A percentile compares a stretch with the other conserved stretches of the same genome.
These are phyloP conservation scores for Clausena lansium DNA, from an alignment of 345 rosid species.

Conservation along the genomic window DNA sequence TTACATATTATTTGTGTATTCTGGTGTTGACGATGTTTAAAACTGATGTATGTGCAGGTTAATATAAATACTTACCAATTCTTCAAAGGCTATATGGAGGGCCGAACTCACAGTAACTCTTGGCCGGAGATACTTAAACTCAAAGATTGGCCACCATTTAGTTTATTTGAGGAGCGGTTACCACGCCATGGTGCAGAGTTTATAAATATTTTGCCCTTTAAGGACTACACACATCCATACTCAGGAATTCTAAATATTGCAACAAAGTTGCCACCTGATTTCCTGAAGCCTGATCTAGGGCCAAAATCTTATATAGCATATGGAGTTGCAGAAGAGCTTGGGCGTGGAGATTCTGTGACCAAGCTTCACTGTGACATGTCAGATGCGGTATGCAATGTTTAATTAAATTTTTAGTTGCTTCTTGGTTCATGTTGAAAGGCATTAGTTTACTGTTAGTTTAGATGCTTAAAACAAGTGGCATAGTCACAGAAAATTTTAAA, in stretches of 20 bases:
- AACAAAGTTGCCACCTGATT: constrained; percentile 28
- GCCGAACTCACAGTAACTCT: neutral
- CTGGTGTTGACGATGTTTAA: neutral
- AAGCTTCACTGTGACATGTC: constrained; percentile 68
- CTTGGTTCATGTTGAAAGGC: neutral
- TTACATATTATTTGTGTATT: neutral
- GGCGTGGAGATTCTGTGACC: constrained; percentile 72
- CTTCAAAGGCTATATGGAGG: constrained; percentile 38
- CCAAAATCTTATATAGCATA: constrained; percentile 60
- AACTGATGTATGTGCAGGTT: constrained; percentile 34
- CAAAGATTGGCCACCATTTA: constrained; percentile 64
- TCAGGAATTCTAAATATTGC: constrained; percentile 48
- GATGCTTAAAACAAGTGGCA: no score
- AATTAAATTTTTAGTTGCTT: neutral
- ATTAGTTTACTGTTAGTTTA: neutral
- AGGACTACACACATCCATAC: constrained; percentile 47
- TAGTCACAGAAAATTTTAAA: no score
- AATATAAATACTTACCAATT: constrained; percentile 49
- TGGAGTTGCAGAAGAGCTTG: constrained; percentile 54
- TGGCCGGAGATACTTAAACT: constrained; percentile 58
- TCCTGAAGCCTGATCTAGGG: constrained; percentile 54
- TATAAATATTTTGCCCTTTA: constrained; percentile 38
- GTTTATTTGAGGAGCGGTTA: constrained; percentile 40
- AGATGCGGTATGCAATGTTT: constrained; percentile 45
- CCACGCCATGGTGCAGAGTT: constrained; percentile 55